Evolutionary conservation across 768 basidiomycete genomes (phyloP).

Genomic region (Psilocybe subaeruginosa): DNA sequence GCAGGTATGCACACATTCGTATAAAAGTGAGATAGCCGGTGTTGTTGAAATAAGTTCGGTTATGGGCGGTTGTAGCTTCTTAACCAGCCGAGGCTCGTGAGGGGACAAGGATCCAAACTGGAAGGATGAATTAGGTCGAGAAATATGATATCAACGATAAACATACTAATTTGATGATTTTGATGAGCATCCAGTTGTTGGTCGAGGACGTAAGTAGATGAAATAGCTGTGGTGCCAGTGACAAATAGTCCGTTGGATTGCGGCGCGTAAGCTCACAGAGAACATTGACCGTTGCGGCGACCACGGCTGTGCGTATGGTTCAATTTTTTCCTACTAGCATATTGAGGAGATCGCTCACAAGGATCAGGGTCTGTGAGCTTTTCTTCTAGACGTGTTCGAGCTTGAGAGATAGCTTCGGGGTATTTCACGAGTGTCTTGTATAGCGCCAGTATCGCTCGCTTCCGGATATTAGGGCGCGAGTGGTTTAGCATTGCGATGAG

Average conservation of each 20-base stretch:
- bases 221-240: constrained; percentile 91
- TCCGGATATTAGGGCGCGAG: constrained; percentile 85
- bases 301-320: constrained; percentile 61
- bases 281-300: constrained; percentile 93
- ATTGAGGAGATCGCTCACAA: constrained; percentile 41
- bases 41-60: constrained; percentile 96
- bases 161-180: constrained; percentile 92
- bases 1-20: constrained; percentile 98
- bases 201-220: constrained; percentile 90
- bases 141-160: neutral
- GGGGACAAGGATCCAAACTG: constrained; percentile 95
- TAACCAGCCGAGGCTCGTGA: constrained; percentile 89
- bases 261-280: constrained; percentile 88
- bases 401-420: constrained; percentile 73
- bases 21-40: constrained; percentile 91
- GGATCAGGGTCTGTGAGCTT: constrained; percentile 80
- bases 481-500: constrained; percentile 87
- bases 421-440: constrained; percentile 83
- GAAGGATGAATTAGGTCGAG: constrained; percentile 3
- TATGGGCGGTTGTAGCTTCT: constrained; percentile 92
- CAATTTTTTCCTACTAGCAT: neutral
- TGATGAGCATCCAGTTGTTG: constrained; percentile 99
- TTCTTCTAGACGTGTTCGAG: constrained; percentile 73
- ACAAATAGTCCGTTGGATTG: constrained; percentile 79
- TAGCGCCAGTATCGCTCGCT: constrained; percentile 84